These are phyloP conservation scores for Metarhizium humberi DNA, from an alignment of 2,329 filamentous ascomycete genomes.

Conservation along the genomic window DNA sequence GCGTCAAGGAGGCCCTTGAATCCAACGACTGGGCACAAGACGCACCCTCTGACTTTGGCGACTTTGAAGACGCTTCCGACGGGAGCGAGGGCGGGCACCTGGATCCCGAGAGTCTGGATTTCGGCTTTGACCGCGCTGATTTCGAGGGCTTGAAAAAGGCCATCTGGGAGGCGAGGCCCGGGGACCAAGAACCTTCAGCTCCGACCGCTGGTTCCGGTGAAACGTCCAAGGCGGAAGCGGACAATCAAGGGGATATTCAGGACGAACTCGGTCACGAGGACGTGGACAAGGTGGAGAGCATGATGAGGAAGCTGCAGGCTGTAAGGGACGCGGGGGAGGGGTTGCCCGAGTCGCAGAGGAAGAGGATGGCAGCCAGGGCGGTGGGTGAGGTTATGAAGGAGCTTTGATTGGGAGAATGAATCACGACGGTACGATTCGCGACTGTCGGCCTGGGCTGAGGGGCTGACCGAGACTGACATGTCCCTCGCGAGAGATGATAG, in stretches of 20 bases:
- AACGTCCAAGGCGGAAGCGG: slow-evolving; percentile 7
- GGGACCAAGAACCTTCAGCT: slow-evolving; percentile 6
- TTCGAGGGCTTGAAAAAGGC: slow-evolving; percentile 42
- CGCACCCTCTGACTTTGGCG: slow-evolving; percentile 18
- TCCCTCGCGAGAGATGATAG: no score
- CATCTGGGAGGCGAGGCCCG: slow-evolving; percentile 35
- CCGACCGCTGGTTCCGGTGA: neutral
- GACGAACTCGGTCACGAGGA: slow-evolving; percentile 35
- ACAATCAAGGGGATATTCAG: slow-evolving; percentile 11
- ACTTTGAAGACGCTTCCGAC: slow-evolving; percentile 19
- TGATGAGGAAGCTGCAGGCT: slow-evolving; percentile 57
- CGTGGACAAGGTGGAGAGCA: slow-evolving; percentile 49
- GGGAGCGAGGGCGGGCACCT: slow-evolving; percentile 24
- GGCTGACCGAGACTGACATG: no score
- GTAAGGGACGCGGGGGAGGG: slow-evolving; percentile 50
- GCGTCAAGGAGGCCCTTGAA: slow-evolving; percentile 52
- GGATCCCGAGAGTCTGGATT: slow-evolving; percentile 39
- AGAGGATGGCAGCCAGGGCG: slow-evolving; percentile 49
- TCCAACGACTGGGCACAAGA: slow-evolving; percentile 53
- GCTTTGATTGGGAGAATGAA: slow-evolving; percentile 21
- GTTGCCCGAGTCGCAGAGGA: slow-evolving; percentile 51
- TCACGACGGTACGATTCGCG: no score
- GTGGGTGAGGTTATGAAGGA: slow-evolving; percentile 58
- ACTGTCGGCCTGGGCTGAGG: no score
- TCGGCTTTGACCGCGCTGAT: slow-evolving; percentile 42